Conservation (phyloP, 176 grass and related monocot genomes). For the Lolium rigidum region DNA sequence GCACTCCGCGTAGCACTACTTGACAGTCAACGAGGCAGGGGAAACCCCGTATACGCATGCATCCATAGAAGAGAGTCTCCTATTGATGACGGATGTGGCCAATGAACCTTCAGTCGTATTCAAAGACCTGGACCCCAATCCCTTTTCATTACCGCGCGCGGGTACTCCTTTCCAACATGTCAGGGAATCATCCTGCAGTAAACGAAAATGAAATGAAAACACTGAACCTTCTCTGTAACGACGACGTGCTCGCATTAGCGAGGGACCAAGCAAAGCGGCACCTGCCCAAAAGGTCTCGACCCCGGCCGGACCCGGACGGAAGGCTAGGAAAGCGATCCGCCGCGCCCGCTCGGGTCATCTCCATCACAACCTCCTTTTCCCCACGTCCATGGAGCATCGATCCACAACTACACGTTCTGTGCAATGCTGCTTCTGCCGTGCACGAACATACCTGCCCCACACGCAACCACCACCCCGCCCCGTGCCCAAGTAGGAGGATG, state of each 20-base stretch:
- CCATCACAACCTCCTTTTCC: not conserved
- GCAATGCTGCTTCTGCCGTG: not conserved
- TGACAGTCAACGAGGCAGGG: no score
- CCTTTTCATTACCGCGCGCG: no score
- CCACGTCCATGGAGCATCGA: conserved; percentile 20
- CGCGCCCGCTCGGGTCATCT: not conserved
- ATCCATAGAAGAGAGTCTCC: no score
- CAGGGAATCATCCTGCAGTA: no score
- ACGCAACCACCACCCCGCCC: conserved; percentile 28
- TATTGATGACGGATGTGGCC: no score
- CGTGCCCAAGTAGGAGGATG: not conserved
- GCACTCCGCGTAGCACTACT: no score
- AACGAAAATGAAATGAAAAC: no score
- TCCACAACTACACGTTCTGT: not conserved
- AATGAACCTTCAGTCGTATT: no score
- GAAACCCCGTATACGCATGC: no score
- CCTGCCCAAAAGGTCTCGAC: conserved; percentile 41
- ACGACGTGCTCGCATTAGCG: no score
- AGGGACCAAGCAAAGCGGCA: conserved; percentile 24
- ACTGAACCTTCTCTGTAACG: not conserved
- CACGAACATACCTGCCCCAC: conserved; percentile 32
- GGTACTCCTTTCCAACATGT: no score
- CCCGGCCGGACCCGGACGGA: not conserved
- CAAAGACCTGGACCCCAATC: no score
- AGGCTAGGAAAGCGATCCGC: conserved; percentile 29